These are phyloP conservation scores for Trypethelium eluteriae DNA, from an alignment of 495 filamentous ascomycete species.

Conservation along the genomic window DNA sequence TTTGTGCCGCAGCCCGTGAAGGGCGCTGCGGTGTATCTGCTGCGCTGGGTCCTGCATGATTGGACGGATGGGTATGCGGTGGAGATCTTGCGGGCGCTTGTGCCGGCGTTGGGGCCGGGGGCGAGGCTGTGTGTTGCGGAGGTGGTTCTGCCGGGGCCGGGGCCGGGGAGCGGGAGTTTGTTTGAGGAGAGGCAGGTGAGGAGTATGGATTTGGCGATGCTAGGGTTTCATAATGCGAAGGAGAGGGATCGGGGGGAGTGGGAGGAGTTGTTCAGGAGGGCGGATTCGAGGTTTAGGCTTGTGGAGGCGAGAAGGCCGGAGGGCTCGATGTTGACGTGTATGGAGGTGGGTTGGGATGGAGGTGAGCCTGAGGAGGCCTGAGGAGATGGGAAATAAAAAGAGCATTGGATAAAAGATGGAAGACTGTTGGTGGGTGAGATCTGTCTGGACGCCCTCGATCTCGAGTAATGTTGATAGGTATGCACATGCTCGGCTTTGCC, in stretches of 20 bases:
- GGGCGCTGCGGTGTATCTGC: slow-evolving; percentile 1
- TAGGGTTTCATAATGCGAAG: neutral
- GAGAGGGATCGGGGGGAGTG: neutral
- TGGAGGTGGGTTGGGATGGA: neutral
- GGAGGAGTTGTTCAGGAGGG: neutral
- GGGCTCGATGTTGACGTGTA: neutral
- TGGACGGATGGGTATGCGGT: slow-evolving; percentile 33
- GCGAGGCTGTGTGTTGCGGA: neutral
- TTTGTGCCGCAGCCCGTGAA: slow-evolving; percentile 12
- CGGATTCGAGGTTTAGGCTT: neutral
- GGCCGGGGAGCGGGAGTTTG: neutral
- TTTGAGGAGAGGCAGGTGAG: neutral
- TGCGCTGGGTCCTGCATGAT: slow-evolving; percentile 11
- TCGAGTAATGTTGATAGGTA: too few relatives aligned
- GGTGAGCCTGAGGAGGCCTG: too few relatives aligned
- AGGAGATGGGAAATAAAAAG: too few relatives aligned
- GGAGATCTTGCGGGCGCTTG: slow-evolving; percentile 38
- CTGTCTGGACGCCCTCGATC: too few relatives aligned
- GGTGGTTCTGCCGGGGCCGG: neutral
- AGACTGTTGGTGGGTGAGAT: too few relatives aligned
- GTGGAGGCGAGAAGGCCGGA: neutral
- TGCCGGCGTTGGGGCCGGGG: neutral
- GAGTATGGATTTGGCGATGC: neutral
- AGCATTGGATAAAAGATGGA: too few relatives aligned
- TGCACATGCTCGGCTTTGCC: too few relatives aligned